Base-by-base conservation (phyloP, 306 rosid species). In the Boehmeria nivea region DNA sequence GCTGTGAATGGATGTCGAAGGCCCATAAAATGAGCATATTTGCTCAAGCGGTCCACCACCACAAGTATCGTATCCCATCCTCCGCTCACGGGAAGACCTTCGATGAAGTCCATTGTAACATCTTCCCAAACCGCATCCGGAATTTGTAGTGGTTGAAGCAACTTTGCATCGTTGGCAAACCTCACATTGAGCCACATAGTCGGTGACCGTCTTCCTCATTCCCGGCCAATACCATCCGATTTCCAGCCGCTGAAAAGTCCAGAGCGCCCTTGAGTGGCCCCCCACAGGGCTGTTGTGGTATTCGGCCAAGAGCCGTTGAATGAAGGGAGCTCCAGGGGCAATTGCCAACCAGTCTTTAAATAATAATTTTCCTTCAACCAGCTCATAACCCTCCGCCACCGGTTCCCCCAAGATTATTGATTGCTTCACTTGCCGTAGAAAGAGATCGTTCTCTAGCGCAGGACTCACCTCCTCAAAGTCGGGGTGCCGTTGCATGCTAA, bases 381-480 rank as follows among this genome's bases (percentile, higher is more conserved):
- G 0, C 22, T 16, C 3, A 17, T 27, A 0, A 6, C 27, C 0
- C n/a, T n/a, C n/a, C n/a, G n/a, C n/a, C n/a, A n/a, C n/a, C n/a
- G n/a, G n/a, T n/a, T n/a, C n/a, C n/a, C n/a, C n/a, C n/a, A n/a
- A n/a, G n/a, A n/a, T n/a, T n/a, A n/a, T n/a, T n/a, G n/a, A n/a
- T n/a, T n/a, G n/a, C n/a, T n/a, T n/a, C n/a, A n/a, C n/a, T n/a
- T n/a, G n/a, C n/a, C n/a, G n/a, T n/a, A n/a, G n/a, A n/a, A 2
- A 0, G 10, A 6, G 10, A 3, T 17, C 8, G 0, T 55, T 28
- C 13, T 37, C 18, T 1, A 52, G 22, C 1, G 31, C 3, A 27
- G 3, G 31, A 8, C 19, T 55, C 2, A 55, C 12, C n/a, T n/a
- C n/a, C n/a, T n/a, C n/a, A n/a, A n/a, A n/a, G n/a, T n/a, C n/a